Conservation (phyloP, 306 rosid species). For the Cicer pinnatifidum region DNA sequence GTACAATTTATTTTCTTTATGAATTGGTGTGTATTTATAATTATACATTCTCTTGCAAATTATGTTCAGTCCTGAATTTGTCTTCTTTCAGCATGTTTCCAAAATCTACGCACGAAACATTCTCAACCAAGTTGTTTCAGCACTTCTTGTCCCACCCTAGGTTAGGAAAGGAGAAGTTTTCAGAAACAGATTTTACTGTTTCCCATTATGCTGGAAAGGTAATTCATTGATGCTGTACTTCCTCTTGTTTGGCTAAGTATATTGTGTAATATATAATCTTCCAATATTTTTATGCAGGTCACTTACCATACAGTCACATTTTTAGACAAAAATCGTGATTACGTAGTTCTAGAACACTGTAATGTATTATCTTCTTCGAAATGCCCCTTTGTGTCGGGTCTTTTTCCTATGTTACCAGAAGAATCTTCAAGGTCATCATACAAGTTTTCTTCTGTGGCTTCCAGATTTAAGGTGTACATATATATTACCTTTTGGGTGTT, state of each 20-base stretch:
- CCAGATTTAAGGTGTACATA: conserved; percentile 87
- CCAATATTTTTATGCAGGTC: conserved; percentile 61
- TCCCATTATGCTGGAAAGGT: conserved; percentile 99
- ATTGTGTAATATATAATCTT: conserved; percentile 21
- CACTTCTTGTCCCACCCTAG: conserved; percentile 70
- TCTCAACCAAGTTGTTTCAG: conserved; percentile 93
- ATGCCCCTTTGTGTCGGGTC: conserved; percentile 77
- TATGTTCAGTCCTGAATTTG: conserved; percentile 54
- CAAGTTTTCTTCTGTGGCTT: conserved; percentile 94
- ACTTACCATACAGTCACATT: conserved; percentile 87
- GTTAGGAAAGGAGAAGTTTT: conserved; percentile 84
- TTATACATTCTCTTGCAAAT: conserved; percentile 36
- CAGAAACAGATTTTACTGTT: conserved; percentile 87
- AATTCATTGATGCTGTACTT: conserved; percentile 39
- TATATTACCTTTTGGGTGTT: conserved; percentile 20
- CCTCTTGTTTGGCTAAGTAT: conserved; percentile 32
- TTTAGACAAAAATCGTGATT: conserved; percentile 95
- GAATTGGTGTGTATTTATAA: conserved; percentile 54
- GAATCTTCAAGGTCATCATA: conserved; percentile 94
- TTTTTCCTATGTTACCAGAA: conserved; percentile 68
- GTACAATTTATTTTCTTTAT: conserved; percentile 65
- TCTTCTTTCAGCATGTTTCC: conserved; percentile 90
- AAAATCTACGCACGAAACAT: conserved; percentile 83
- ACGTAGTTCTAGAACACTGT: conserved; percentile 93
- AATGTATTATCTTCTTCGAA: conserved; percentile 82